Percentiles rank a stretch among this genome's conserved stretches.
Evolutionary conservation across 768 basidiomycete genomes (phyloP).

Genomic region (Auriscalpium microsporum): DNA sequence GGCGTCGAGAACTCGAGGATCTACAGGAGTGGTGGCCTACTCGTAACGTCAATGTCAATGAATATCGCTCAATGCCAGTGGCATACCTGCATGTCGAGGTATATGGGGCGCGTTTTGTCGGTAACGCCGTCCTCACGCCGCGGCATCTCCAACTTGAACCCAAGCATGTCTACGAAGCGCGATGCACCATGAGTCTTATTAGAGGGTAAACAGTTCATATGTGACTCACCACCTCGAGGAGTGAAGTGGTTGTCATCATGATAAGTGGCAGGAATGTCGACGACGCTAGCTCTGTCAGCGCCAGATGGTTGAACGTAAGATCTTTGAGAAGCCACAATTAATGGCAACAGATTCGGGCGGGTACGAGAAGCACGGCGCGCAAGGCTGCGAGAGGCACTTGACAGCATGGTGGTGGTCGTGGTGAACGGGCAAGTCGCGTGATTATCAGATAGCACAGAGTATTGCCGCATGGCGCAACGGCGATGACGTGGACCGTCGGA

Average conservation of each 20-base stretch:
- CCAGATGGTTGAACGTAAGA: conserved; percentile 75
- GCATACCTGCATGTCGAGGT: conserved; percentile 92
- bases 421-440: not conserved
- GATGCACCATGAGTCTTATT: not conserved
- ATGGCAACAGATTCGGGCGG: conserved; percentile 15
- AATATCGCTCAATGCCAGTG: not conserved
- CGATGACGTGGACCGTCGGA: too few relatives aligned
- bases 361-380: conserved; percentile 21
- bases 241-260: conserved; percentile 61
- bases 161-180: conserved; percentile 66
- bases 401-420: conserved; percentile 37
- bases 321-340: conserved; percentile 29
- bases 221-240: conserved; percentile 53
- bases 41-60: not conserved
- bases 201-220: not conserved
- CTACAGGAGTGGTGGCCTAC: conserved; percentile 94
- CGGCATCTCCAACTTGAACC: conserved; percentile 70
- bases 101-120: conserved; percentile 79
- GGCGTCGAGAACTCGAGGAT: conserved; percentile 91
- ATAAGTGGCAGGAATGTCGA: conserved; percentile 71
- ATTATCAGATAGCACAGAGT: conserved; percentile 15
- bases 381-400: conserved; percentile 40
- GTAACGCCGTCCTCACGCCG: conserved; percentile 47
- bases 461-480: too few relatives aligned
- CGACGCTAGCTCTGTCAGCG: conserved; percentile 74